Conservation (phyloP, 2,329 filamentous ascomycete genomes). For the Cercospora sp. region DNA sequence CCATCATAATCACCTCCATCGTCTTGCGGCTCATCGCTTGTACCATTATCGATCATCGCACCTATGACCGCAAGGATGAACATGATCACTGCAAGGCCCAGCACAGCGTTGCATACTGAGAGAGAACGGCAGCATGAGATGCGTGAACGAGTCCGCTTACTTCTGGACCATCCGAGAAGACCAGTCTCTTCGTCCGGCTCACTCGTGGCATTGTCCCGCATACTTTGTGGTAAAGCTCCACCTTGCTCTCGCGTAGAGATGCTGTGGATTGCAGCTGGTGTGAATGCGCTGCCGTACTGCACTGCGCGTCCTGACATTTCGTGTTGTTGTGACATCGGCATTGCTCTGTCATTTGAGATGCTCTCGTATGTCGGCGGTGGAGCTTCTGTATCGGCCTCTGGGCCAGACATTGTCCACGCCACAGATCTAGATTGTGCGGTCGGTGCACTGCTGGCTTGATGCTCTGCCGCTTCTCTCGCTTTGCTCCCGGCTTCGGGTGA, state of each 20-base stretch:
- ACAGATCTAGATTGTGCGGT: slow-evolving; percentile 21
- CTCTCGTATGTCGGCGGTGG: slow-evolving; percentile 34
- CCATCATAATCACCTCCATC: not conserved
- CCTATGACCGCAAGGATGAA: not conserved
- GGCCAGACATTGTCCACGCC: slow-evolving; percentile 20
- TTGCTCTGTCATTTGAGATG: not conserved
- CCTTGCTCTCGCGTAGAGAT: slow-evolving; percentile 21
- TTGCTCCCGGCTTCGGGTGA: slow-evolving; percentile 24
- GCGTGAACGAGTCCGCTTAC: not conserved
- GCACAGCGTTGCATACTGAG: slow-evolving; percentile 20
- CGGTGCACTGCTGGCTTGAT: slow-evolving; percentile 6
- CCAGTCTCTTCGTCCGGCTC: slow-evolving; percentile 20
- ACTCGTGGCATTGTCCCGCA: slow-evolving; percentile 19
- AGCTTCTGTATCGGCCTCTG: slow-evolving; percentile 17
- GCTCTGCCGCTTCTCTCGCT: slow-evolving; percentile 25
- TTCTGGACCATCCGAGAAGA: slow-evolving; percentile 11
- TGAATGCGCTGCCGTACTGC: slow-evolving; percentile 1
- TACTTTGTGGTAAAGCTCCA: slow-evolving; percentile 18
- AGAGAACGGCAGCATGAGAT: slow-evolving; percentile 10
- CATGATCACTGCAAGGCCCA: slow-evolving; percentile 16
- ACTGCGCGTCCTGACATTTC: not conserved
- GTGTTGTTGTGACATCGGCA: not conserved
- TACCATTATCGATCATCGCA: not conserved
- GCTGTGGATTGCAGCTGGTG: not conserved
- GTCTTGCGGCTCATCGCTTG: not conserved